Base-by-base conservation (phyloP, 352 stramenopile species). In the Globisporangium irregulare region DNA sequence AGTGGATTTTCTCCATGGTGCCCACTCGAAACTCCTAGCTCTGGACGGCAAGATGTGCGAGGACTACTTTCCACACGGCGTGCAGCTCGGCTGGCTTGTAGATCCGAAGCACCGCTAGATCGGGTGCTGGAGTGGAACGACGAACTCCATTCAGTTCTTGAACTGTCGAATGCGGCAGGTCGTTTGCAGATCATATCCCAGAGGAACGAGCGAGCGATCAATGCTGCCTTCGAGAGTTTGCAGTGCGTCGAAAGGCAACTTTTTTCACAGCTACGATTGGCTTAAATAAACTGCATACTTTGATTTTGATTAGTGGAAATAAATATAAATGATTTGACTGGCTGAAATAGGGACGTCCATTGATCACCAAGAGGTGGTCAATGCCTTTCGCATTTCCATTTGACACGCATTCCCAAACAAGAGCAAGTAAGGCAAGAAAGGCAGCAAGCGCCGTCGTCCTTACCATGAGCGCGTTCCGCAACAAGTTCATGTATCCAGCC, bases 401-500 rank as follows among this genome's bases (percentile, higher is more conserved):
- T 65, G 15, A 41, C 27, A 27, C 56, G 24, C n/a, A 64, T 27
- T 29, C n/a, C 15, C 56, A 32, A 18, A 36, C 34, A n/a, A 29
- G 32, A 14, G 36, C 36, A 43, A 10, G 34, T 18, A 43, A 38
- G 51, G 24, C 24, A 62, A 29, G 67, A 64, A 53, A 15, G 2
- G 15, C 38, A 36, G 1, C 59, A 56, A 25, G 10, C 20, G 5
- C 4, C 36, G 14, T 7, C 41, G 18, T 50, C 41, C 41, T n/a
- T 18, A 73, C 18, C 18, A 91, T 93, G 81, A 90, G 75, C 60
- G 75, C 66, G 62, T 92, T 93, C 74, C 82, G 86, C 54, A 83
- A 75, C 74, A 88, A 84, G 75, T 94, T 94, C 70, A 68, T 85
- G 77, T 90, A 87, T 57, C 84, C 84, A 24, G 72, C 75, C 67